Base-by-base conservation (phyloP, 345 rosid genomes). In the Orychophragmus violaceus region DNA sequence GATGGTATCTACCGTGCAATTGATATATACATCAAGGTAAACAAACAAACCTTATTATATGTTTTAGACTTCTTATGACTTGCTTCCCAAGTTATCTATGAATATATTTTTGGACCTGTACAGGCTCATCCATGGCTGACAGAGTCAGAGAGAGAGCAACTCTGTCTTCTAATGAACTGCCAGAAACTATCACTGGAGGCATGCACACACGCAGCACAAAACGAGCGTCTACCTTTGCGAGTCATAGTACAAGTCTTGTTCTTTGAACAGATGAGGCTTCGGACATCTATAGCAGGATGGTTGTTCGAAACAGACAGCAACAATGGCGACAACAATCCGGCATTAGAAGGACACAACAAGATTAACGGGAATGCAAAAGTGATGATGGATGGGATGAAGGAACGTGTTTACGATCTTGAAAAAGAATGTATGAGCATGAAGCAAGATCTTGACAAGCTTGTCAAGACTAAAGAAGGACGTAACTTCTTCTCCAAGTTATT, bases 51-150 rank as follows among this genome's bases (percentile, higher is more conserved):
- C 21, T 14, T 52, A 5, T 27, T 29, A 14, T 24, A 24, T 32
- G 59, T 46, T 37, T n/a, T n/a, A n/a, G n/a, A n/a, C n/a, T 29
- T 29, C 33, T 29, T 29, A 0, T 29, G 37, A 33, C 11, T 36
- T 36, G 11, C 41, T 36, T n/a, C n/a, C 41, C 13, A 36, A 12
- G 41, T n/a, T n/a, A 12, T 13, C 2, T 36, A 36, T 42, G 49
- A 7, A 29, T 42, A 16, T 16, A 19, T 17, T 10, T 18, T 21
- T 21, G 55, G 69, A 44, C 36, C 18, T 62, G 32, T 14, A 66
- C 87, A 92, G 97, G 95, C 95, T 19, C 98, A 92, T 83, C 93
- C 93, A 35, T 87, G 97, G 97, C 77, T 89, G 33, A 79, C 79
- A 67, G 97, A 90, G 55, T 79, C 85, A 0, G 97, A 89, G 76